phyloP scores from a whole-genome alignment of 179 eudicot species.

The Carnegiea gigantea region DNA sequence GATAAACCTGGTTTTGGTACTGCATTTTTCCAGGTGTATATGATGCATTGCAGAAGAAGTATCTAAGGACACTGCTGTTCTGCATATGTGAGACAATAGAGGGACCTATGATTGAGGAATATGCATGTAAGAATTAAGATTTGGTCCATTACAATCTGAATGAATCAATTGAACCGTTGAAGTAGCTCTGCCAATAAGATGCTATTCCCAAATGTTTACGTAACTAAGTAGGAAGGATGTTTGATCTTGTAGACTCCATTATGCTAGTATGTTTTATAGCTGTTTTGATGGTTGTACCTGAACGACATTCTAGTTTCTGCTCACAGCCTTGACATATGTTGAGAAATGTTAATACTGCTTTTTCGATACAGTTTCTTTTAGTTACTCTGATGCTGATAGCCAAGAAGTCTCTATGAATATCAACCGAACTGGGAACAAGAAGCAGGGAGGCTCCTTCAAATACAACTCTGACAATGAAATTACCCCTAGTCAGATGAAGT shows the following conservation, averaged over 20 bases:
- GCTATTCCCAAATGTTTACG: not conserved
- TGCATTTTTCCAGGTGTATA: slow-evolving; percentile 65
- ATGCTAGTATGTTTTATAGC: not conserved
- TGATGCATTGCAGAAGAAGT: slow-evolving; percentile 94
- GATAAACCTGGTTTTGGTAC: not conserved
- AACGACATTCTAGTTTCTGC: not conserved
- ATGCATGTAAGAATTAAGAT: slow-evolving; percentile 58
- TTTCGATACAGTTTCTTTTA: slow-evolving; percentile 68
- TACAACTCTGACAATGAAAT: slow-evolving; percentile 63
- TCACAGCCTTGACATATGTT: not conserved
- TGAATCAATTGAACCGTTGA: not conserved
- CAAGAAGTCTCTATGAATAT: slow-evolving; percentile 90
- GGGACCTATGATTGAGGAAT: slow-evolving; percentile 92
- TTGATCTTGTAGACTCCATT: not conserved
- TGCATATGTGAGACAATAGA: slow-evolving; percentile 71
- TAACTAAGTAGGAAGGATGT: not conserved
- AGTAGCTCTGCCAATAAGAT: not conserved
- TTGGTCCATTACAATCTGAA: not conserved
- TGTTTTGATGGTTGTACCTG: not conserved
- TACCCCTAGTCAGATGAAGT: slow-evolving; percentile 94
- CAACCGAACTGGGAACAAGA: slow-evolving; percentile 74
- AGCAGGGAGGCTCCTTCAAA: slow-evolving; percentile 79
- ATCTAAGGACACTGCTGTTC: slow-evolving; percentile 76
- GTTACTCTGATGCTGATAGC: slow-evolving; percentile 68
- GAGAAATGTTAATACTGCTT: not conserved